Base-by-base conservation (phyloP, 768 basidiomycete genomes). In the Tricholoma sp. region DNA sequence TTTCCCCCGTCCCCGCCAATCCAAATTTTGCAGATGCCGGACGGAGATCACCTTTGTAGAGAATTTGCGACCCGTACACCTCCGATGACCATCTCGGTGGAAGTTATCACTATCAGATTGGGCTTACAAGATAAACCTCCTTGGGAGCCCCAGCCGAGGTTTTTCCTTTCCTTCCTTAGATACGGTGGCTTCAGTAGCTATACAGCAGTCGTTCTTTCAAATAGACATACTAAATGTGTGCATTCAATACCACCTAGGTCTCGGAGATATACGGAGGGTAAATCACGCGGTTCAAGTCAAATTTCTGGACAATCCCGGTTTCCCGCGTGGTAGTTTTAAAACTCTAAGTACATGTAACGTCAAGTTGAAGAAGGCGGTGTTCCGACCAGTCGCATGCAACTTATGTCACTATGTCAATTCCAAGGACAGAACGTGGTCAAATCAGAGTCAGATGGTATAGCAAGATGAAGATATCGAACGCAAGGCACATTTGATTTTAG, bases 81-180 rank as follows among this genome's bases (percentile, higher is more conserved):
- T 37, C 29, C 56, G 37, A 56, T 58, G 21, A 34, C 31, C 27
- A 24, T 57, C 31, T 45, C 53, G 45, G 39, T 31, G 16, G 41
- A 59, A 53, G 53, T 58, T 57, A 22, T 32, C 41, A n/a, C 2
- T 14, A 51, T 41, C 27, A 22, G 2, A 27, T 12, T 52, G 4
- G 8, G 6, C 21, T 55, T 51, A 56, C 47, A 56, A 24, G 27
- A 9, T 34, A 46, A 10, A 27, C 39, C 16, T 50, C 55, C 60
- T 60, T 57, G 62, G 64, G 66, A 71, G 66, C 59, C 58, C 66
- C 65, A 67, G 65, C 68, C 67, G 68, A 66, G 62, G 60, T 71
- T 69, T 67, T 61, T 60, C 68, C 70, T 49, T 54, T 60, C 68
- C 70, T 49, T 54, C 59, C 46, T 57, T 62, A 55, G 58, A 52